Evolutionary conservation across 2,329 filamentous ascomycete species (phyloP), one percentile per base, ranked within the genome.

Genomic region (Colletotrichum sp.): DNA sequence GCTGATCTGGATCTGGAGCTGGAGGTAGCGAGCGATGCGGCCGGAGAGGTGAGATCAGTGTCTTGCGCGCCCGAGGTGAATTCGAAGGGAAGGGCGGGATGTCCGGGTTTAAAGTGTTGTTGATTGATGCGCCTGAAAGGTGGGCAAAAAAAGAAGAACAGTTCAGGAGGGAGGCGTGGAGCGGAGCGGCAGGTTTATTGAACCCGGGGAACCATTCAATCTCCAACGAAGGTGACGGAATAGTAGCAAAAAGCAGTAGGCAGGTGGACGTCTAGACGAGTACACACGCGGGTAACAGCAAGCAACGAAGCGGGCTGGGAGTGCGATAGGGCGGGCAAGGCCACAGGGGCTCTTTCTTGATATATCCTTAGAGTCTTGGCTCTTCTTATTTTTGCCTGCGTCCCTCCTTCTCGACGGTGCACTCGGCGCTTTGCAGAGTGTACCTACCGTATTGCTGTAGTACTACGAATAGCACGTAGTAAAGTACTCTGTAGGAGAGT

Each of bases 261-360:
- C 28, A 6, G 55, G 30, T 30, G 63, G 34, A 36, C 22, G 36
- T 52, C 18, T 22, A 48, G 26, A 62, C 60, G 26, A 48, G 22
- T 22, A 59, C 16, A 59, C 16, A 30, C 5, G n/a, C 57, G 36
- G 26, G 30, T 60, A 44, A 68, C 57, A 68, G 32, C 59, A 64
- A 16, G 52, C 34, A 48, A 62, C 55, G 26, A 55, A 63, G 59
- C 57, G 69, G 65, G 44, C 39, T 63, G 26, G 32, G 34, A 57
- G 16, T 32, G 13, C 8, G 10, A 22, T 22, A 63, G 32, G 5
- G 28, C 34, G 16, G 26, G 32, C 34, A 68, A 15, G 32, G 70
- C 70, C 64, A 68, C 69, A 60, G 69, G 73, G 73, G 63, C 70
- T 75, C 73, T 73, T 68, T 75, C 73, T 75, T 75, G 69, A 64